Evolutionary conservation across 768 basidiomycete species (phyloP), one percentile per base, ranked within the genome.

Genomic region (Suillus subluteus): DNA sequence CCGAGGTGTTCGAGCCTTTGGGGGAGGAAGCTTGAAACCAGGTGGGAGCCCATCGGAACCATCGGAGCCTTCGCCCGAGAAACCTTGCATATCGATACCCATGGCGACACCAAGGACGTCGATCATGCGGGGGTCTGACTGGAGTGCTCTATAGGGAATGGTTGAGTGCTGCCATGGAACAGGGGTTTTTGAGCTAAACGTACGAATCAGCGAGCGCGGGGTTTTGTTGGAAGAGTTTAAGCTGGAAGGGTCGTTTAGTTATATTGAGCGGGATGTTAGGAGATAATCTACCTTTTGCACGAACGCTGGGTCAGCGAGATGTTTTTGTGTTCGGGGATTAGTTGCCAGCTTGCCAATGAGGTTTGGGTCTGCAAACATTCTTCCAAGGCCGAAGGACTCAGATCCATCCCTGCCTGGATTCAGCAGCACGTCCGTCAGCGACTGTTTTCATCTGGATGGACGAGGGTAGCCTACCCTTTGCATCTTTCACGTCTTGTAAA

Each of bases 31-130:
- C 9, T 74, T 71, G 66, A 88, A 69, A 54, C 88, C 89, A 11
- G 90, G 84, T 9, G 93, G 92, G 58, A 91, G 79, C 63, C 94
- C 93, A 64, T 91, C 85, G 12, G 94, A 94, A 43, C 92, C 95
- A 80, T 94, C 94, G 21, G 26, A 26, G 26, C 26, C 26, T 26
- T 91, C 89, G 65, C 95, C 85, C 62, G 87, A 84, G 76, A 93
- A 91, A 65, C 91, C 94, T 78, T 93, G 89, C 79, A 98, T 86
- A 79, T 98, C 95, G 71, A 98, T 85, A 41, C 95, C 95, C 91
- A 98, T 94, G 65, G 94, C 85, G 13, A 89, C 96, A 67, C 96
- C 96, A 54, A 98, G 82, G 18, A 95, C 95, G 74, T 94, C 91
- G 77, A 95, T 94, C 94, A 98, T 95, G 66, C 96, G 87, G 43